These are phyloP conservation scores for Wickerhamiella occidentalis DNA, from an alignment of 805 yeast species.

Conservation along the genomic window DNA sequence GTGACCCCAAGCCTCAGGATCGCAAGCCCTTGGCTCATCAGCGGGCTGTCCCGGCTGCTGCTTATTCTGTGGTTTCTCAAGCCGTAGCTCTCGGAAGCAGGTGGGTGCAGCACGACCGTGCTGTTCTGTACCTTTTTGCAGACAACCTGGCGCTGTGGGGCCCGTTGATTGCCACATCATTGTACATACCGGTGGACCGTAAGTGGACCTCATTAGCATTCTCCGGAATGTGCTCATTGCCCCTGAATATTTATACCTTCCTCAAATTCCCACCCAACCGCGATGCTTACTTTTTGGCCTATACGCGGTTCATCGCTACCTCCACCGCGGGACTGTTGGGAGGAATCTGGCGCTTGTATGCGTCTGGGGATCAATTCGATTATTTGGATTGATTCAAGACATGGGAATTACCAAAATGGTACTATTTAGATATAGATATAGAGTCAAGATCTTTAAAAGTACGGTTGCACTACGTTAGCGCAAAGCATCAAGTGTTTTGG, in stretches of 20 bases:
- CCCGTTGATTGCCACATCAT: background rate
- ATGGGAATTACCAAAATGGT: background rate
- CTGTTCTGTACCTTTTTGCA: background rate
- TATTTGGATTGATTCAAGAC: background rate
- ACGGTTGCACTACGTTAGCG: background rate
- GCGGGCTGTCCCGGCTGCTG: background rate
- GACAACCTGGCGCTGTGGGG: background rate
- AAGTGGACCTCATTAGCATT: background rate
- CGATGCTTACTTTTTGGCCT: background rate
- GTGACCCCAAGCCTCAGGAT: background rate
- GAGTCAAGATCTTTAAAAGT: too few species aligned
- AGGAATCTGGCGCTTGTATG: background rate
- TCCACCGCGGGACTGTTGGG: background rate
- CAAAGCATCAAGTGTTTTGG: constrained; percentile 63
- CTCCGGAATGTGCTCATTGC: background rate
- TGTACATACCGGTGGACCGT: background rate
- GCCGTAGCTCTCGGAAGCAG: background rate
- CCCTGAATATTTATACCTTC: background rate
- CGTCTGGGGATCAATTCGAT: background rate
- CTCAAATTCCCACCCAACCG: background rate
- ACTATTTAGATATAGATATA: background rate
- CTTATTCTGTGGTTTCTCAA: background rate
- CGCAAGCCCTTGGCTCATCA: background rate
- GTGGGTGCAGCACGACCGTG: background rate
- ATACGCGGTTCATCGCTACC: background rate